A percentile compares a stretch with the other conserved stretches of the same genome.
phyloP scores from a whole-genome alignment of 768 basidiomycete genomes.

The Tulasnella sp. region DNA sequence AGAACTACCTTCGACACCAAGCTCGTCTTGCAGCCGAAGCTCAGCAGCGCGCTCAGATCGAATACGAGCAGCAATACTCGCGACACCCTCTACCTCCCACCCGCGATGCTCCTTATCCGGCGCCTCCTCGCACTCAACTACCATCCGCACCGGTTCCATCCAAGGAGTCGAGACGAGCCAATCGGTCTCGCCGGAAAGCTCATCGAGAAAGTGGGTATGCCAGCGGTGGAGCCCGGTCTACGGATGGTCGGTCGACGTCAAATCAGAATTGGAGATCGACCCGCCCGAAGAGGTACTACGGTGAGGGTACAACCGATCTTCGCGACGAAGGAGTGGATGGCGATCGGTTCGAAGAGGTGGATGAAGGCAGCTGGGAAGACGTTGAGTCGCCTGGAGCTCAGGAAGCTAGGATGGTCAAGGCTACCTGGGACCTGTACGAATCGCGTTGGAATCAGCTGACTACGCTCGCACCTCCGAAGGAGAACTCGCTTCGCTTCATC shows the following conservation, averaged over 20 bases:
- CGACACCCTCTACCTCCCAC: conserved; percentile 7
- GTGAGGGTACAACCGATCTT: conserved; percentile 23
- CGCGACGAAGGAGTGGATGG: conserved; percentile 23
- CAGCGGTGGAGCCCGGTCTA: conserved; percentile 21
- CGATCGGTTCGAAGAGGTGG: conserved; percentile 18
- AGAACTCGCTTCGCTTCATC: conserved; percentile 31
- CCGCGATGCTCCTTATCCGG: conserved; percentile 12
- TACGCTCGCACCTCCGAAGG: conserved; percentile 13
- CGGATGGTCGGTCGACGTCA: neutral
- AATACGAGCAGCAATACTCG: conserved; percentile 4
- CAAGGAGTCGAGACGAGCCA: neutral
- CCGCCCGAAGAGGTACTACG: conserved; percentile 27
- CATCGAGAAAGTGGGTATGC: conserved; percentile 8
- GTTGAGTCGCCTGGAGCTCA: conserved; percentile 4
- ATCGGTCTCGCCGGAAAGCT: neutral
- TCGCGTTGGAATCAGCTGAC: conserved; percentile 19
- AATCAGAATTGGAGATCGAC: conserved; percentile 14
- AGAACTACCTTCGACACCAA: conserved; percentile 13
- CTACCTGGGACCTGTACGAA: conserved; percentile 32
- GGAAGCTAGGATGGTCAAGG: conserved; percentile 17
- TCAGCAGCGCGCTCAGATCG: neutral
- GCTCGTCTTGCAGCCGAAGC: neutral
- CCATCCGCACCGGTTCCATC: neutral
- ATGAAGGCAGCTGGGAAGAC: conserved; percentile 18
- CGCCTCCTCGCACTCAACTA: neutral